Conservation (phyloP, 2,329 filamentous ascomycete genomes). For the Phaeophleospora eucalypticola region DNA sequence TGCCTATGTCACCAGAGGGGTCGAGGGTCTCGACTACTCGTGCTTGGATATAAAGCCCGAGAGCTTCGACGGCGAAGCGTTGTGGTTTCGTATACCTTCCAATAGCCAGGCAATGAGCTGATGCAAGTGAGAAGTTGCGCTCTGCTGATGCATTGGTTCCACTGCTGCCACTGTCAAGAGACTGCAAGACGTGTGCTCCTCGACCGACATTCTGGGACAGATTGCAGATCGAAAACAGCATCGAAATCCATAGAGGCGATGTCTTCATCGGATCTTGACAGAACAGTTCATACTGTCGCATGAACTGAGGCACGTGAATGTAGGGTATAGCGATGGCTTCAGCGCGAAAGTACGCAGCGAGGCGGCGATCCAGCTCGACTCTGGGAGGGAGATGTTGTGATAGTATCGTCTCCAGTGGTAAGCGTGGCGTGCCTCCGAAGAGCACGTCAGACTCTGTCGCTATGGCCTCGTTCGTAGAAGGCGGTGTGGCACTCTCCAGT, state of each 20-base stretch:
- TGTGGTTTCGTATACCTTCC: conserved; percentile 9
- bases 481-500: not conserved
- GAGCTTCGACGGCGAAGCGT: conserved; percentile 12
- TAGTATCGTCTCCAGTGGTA: conserved; percentile 7
- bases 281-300: conserved; percentile 39
- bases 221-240: conserved; percentile 37
- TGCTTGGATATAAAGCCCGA: conserved; percentile 11
- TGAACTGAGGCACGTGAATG: conserved; percentile 13
- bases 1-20: conserved; percentile 7
- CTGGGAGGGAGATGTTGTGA: conserved; percentile 8
- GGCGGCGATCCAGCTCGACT: conserved; percentile 10
- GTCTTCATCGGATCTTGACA: conserved; percentile 39
- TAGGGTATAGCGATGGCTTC: conserved; percentile 14
- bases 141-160: not conserved
- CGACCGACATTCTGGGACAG: conserved; percentile 10
- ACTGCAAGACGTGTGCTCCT: not conserved
- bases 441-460: conserved; percentile 12
- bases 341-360: conserved; percentile 14
- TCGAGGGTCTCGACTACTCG: conserved; percentile 10
- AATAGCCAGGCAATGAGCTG: conserved; percentile 12
- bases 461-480: conserved; percentile 1
- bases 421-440: conserved; percentile 8
- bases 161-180: not conserved
- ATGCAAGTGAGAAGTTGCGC: conserved; percentile 5
- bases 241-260: conserved; percentile 43